These are phyloP conservation scores for Monascus purpureus DNA, from an alignment of 495 filamentous ascomycete species.

Conservation along the genomic window DNA sequence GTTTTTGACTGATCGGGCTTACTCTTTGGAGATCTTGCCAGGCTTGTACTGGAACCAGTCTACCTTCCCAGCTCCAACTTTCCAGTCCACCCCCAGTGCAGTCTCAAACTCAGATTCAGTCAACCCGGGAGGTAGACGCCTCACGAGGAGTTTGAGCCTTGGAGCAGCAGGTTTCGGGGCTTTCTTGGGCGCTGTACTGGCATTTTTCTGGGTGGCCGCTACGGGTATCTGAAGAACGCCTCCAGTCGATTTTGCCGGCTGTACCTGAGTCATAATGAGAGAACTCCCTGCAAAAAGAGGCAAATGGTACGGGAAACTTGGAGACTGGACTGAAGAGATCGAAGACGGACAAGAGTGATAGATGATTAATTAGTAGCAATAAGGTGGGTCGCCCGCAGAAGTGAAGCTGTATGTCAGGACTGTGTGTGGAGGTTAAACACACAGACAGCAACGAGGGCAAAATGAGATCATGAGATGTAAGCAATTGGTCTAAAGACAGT, in stretches of 20 bases:
- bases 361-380: too few species aligned
- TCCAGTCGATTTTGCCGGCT: conserved; percentile 27
- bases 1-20: too few species aligned
- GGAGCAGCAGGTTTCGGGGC: conserved; percentile 43
- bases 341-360: too few species aligned
- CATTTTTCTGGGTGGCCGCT: conserved; percentile 42
- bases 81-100: conserved; percentile 74
- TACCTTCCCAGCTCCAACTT: conserved; percentile 57
- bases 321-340: too few species aligned
- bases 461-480: too few species aligned
- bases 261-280: conserved; percentile 19
- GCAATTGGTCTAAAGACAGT: too few species aligned
- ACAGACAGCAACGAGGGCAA: too few species aligned
- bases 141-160: conserved; percentile 72
- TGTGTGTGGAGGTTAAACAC: too few species aligned
- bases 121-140: conserved; percentile 74
- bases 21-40: conserved; percentile 87
- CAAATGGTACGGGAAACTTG: too few species aligned
- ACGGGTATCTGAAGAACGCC: conserved; percentile 49
- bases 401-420: too few species aligned
- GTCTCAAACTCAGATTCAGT: conserved; percentile 65
- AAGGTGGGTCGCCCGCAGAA: too few species aligned
- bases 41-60: conserved; percentile 68
- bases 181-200: conserved; percentile 27
- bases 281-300: conserved; percentile 1